These are phyloP conservation scores for Ceratobasidium sp. DNA, from an alignment of 1,284 basidiomycete genomes.

Conservation along the genomic window DNA sequence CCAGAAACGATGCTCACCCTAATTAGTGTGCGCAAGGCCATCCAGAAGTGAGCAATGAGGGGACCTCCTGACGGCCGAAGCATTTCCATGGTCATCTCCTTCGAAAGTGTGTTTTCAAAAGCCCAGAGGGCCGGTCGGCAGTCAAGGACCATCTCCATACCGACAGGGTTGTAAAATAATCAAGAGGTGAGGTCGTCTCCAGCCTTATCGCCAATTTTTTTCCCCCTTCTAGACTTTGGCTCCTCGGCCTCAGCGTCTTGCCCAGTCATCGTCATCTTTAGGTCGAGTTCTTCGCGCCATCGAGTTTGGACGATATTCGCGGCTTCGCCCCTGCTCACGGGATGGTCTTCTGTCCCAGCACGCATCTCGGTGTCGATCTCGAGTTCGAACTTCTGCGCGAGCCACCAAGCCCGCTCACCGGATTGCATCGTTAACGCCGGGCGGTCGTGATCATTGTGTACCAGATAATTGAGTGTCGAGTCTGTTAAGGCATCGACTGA, in stretches of 20 bases:
- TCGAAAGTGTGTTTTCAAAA: neutral
- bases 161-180: neutral
- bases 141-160: conserved; percentile 7
- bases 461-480: too few species aligned
- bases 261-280: neutral
- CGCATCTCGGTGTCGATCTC: too few species aligned
- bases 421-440: neutral
- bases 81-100: neutral
- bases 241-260: neutral
- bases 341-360: neutral
- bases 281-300: neutral
- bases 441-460: neutral
- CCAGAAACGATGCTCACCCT: neutral
- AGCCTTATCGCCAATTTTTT: neutral
- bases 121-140: neutral
- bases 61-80: neutral
- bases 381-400: neutral
- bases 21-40: neutral
- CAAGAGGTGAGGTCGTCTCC: neutral
- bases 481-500: too few species aligned
- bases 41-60: neutral
- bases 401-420: conserved; percentile 2
- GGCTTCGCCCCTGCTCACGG: neutral
- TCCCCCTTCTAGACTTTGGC: too few species aligned
- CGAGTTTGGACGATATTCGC: neutral